Percentiles rank a stretch among this genome's conserved stretches.
Evolutionary conservation across 2,329 filamentous ascomycete genomes (phyloP).

Genomic region (Trichothecium roseum): DNA sequence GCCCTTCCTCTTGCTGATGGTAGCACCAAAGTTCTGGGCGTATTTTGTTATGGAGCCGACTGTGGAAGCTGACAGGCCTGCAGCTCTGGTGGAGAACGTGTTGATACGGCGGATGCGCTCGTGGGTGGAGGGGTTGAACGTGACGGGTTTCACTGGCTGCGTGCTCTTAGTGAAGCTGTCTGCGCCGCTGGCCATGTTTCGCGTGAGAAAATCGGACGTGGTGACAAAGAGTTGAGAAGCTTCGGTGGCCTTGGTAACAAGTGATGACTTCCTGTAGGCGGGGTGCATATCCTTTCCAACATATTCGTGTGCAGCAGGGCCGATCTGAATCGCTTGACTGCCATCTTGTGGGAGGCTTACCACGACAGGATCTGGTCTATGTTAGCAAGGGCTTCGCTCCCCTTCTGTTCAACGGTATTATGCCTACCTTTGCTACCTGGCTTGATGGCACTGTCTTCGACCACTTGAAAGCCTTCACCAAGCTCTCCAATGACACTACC

Average conservation of each 20-base stretch:
- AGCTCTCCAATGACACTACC: slow-evolving; percentile 92
- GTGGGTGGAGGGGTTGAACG: slow-evolving; percentile 79
- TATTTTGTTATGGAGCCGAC: slow-evolving; percentile 74
- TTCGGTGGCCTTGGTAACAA: slow-evolving; percentile 78
- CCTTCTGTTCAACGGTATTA: slow-evolving; percentile 9
- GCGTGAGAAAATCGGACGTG: slow-evolving; percentile 68
- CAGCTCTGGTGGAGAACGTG: slow-evolving; percentile 70
- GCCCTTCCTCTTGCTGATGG: slow-evolving; percentile 43
- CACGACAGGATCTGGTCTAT: slow-evolving; percentile 57
- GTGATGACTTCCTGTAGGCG: slow-evolving; percentile 76
- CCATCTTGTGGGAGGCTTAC: slow-evolving; percentile 63
- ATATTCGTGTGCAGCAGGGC: slow-evolving; percentile 59
- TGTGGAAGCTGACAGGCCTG: slow-evolving; percentile 72
- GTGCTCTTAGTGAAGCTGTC: slow-evolving; percentile 72
- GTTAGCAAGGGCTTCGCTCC: not conserved
- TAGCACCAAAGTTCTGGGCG: slow-evolving; percentile 83
- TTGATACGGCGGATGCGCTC: slow-evolving; percentile 81
- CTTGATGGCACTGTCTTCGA: slow-evolving; percentile 66
- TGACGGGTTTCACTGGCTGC: slow-evolving; percentile 74
- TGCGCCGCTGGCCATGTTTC: slow-evolving; percentile 66
- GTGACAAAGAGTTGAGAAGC: slow-evolving; percentile 91
- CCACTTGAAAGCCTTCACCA: slow-evolving; percentile 67
- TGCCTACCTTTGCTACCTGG: slow-evolving; percentile 81
- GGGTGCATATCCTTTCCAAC: slow-evolving; percentile 73
- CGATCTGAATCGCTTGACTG: slow-evolving; percentile 52